Evolutionary conservation across 371 early-diverging fungal species (phyloP).

Genomic region (Basidiobolus heterosporus): DNA sequence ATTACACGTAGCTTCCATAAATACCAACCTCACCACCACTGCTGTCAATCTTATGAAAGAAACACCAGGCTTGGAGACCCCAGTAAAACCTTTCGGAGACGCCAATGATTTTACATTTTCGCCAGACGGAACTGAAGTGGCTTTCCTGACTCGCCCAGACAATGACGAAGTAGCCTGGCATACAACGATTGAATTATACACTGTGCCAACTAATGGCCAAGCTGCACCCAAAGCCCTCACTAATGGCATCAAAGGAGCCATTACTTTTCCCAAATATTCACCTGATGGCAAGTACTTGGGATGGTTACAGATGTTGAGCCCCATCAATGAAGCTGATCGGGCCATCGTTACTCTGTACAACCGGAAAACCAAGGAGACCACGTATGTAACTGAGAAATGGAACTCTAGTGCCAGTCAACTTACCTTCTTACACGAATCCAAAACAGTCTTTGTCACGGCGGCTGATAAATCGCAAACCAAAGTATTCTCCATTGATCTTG

Average conservation of each 20-base stretch:
- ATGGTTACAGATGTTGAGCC: constrained; percentile 53
- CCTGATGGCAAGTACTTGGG: constrained; percentile 38
- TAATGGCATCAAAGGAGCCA: constrained; percentile 36
- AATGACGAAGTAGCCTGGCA: constrained; percentile 51
- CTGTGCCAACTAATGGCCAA: constrained; percentile 28
- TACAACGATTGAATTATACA: constrained; percentile 50
- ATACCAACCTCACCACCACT: constrained; percentile 9
- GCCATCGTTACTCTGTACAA: constrained; percentile 46
- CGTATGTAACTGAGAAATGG: constrained; percentile 34
- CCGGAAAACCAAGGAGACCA: constrained; percentile 14
- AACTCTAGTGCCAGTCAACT: constrained; percentile 40
- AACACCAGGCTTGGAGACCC: constrained; percentile 29
- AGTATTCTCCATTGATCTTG: constrained; percentile 29
- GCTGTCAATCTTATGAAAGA: constrained; percentile 9
- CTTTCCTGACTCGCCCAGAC: constrained; percentile 50
- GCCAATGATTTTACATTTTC: constrained; percentile 37
- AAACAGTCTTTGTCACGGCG: constrained; percentile 33
- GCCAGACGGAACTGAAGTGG: constrained; percentile 39
- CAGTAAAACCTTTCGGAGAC: constrained; percentile 34
- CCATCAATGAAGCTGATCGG: constrained; percentile 61
- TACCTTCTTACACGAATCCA: constrained; percentile 28
- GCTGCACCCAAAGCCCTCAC: constrained; percentile 24
- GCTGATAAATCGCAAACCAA: constrained; percentile 37
- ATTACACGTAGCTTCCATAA: constrained; percentile 19
- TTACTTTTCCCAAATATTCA: constrained; percentile 40